Conservation (phyloP, 2,329 filamentous ascomycete species). For the Helicocarpus griseus region DNA sequence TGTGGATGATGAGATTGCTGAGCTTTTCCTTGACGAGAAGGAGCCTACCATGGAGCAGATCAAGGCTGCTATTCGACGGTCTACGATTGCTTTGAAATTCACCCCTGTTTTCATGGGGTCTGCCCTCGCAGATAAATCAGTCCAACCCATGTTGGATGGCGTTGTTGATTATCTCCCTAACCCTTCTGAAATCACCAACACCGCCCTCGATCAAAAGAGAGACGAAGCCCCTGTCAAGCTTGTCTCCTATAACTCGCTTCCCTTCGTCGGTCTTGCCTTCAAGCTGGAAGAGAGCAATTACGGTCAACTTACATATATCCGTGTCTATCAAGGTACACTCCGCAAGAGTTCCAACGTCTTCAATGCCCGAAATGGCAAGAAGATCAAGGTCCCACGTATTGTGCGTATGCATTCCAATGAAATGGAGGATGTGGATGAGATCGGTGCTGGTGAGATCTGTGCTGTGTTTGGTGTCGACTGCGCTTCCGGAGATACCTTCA, state of each 20-base stretch:
- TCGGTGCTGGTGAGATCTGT: slow-evolving; percentile 95
- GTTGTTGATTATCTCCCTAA: slow-evolving; percentile 95
- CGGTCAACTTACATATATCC: slow-evolving; percentile 94
- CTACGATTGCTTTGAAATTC: slow-evolving; percentile 85
- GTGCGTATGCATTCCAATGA: slow-evolving; percentile 99
- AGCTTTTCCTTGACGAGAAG: slow-evolving; percentile 82
- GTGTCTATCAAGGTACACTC: slow-evolving; percentile 89
- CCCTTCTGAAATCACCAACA: slow-evolving; percentile 78
- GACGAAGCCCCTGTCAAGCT: slow-evolving; percentile 74
- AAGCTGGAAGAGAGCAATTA: slow-evolving; percentile 99
- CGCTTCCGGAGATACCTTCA: slow-evolving; percentile 95
- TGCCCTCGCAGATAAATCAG: slow-evolving; percentile 83
- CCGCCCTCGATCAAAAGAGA: slow-evolving; percentile 74
- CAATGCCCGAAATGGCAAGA: slow-evolving; percentile 91
- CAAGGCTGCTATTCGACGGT: slow-evolving; percentile 80
- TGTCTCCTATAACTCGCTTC: slow-evolving; percentile 64
- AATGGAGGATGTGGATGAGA: slow-evolving; percentile 91
- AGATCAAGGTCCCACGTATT: slow-evolving; percentile 91
- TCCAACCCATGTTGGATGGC: slow-evolving; percentile 94
- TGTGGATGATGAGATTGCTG: slow-evolving; percentile 95
- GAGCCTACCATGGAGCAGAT: slow-evolving; percentile 73
- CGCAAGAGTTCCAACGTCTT: slow-evolving; percentile 83
- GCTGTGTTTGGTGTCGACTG: slow-evolving; percentile 98
- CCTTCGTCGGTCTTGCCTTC: slow-evolving; percentile 93
- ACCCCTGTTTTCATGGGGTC: slow-evolving; percentile 94